Base-by-base conservation (phyloP, 2,329 filamentous ascomycete genomes). In the Botryotinia convoluta region DNA sequence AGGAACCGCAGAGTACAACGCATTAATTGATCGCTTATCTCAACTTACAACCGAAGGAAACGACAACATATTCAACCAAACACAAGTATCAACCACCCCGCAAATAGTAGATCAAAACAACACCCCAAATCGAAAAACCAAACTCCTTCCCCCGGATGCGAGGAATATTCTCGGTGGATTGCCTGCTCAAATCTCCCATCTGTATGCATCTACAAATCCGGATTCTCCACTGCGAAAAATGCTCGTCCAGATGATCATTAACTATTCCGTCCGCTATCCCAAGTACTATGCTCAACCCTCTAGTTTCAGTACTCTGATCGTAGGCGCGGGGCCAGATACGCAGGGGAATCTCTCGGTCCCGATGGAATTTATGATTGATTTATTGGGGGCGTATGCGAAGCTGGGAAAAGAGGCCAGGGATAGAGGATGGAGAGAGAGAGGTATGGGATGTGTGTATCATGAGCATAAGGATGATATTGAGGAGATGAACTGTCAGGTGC, bases 311-410 rank as follows among this genome's bases (percentile, higher is more conserved):
- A 4, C 3, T 8, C 9, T 67, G 8, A 35, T 67, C 0, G 16
- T 32, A 0, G 64, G 45, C 9, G 4, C 22, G 26, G 63, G 10
- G 22, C 1, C 18, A 0, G 22, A 4, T 1, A 20, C 22, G 4
- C 7, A 18, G 14, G 44, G 4, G 2, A 4, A 22, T 1, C 37
- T 67, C 3, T 12, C 44, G 1, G 45, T 67, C 4, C 32, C 64
- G 8, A 54, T 67, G 32, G 64, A 67, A 37, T 67, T 67, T 20
- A 35, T 67, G 3, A 18, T 10, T 26, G 45, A 67, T 39, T 4
- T 67, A 2, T 39, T 67, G 45, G 5, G 44, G 6, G 44, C 22
- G 2, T 67, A 51, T 39, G 45, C 32, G 35, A 39, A n/a, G 26
- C 14, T 6, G 1, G n/a, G 39, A 29, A 37, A n/a, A 26, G 9